Evolutionary conservation across 192 early-diverging fungal genomes (phyloP).

Genomic region (Podila clonocystis): DNA sequence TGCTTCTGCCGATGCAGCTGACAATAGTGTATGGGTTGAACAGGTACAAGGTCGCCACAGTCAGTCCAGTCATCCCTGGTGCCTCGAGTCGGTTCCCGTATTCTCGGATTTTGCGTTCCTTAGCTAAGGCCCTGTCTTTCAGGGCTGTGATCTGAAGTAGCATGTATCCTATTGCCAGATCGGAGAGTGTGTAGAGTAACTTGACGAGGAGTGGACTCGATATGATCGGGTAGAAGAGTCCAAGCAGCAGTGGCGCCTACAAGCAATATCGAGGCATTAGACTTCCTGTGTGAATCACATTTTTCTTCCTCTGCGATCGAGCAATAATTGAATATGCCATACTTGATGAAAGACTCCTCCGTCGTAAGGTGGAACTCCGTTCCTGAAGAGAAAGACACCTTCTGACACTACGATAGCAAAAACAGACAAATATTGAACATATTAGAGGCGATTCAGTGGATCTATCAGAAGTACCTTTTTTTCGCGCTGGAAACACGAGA

Average conservation of each 20-base stretch:
- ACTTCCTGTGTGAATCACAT: neutral
- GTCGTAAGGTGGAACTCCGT: constrained; percentile 85
- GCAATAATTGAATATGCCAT: neutral
- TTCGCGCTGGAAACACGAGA: constrained; percentile 1
- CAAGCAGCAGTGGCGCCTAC: constrained; percentile 79
- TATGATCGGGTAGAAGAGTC: constrained; percentile 72
- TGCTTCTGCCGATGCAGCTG: constrained; percentile 79
- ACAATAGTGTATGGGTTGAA: constrained; percentile 88
- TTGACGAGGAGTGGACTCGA: constrained; percentile 63
- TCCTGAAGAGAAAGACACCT: constrained; percentile 80
- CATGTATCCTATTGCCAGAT: constrained; percentile 69
- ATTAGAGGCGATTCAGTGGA: neutral
- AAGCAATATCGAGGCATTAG: neutral
- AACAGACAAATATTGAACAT: neutral
- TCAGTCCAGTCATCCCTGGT: constrained; percentile 29
- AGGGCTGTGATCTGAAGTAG: constrained; percentile 65
- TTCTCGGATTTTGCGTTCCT: constrained; percentile 24
- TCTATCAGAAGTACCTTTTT: no score
- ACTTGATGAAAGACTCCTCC: constrained; percentile 92
- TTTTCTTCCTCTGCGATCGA: no score
- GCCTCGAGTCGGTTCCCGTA: constrained; percentile 24
- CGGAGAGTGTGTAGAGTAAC: constrained; percentile 68
- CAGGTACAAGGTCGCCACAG: constrained; percentile 62
- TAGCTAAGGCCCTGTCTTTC: constrained; percentile 22
- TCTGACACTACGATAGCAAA: constrained; percentile 71